Conservation (phyloP, 106 monocot species). For the Phalaenopsis aphrodite region DNA sequence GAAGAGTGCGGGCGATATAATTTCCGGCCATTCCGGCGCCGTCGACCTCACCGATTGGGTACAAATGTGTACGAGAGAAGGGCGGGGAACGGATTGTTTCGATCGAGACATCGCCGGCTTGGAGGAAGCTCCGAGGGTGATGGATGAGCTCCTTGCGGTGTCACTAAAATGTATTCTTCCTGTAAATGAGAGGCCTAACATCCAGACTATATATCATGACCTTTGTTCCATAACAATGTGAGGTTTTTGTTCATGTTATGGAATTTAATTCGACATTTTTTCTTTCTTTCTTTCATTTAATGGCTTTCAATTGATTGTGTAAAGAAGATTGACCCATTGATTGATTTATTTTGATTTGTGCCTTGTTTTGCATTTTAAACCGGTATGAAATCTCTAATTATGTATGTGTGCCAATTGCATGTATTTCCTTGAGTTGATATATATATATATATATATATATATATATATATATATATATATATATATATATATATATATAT, state of each 20-base stretch:
- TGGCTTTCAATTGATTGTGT: conserved; percentile 31
- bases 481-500: too few species aligned
- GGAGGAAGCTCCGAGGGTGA: conserved; percentile 61
- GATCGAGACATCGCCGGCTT: conserved; percentile 68
- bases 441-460: too few species aligned
- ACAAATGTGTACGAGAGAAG: conserved; percentile 67
- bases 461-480: too few species aligned
- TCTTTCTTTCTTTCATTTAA: conserved; percentile 9
- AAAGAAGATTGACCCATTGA: conserved; percentile 45
- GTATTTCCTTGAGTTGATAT: too few species aligned
- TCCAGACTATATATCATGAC: conserved; percentile 65
- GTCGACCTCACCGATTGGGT: conserved; percentile 95
- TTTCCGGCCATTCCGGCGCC: conserved; percentile 73
- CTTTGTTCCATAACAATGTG: conserved; percentile 68
- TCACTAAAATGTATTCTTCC: conserved; percentile 81
- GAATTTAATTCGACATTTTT: conserved; percentile 7
- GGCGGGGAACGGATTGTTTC: conserved; percentile 69
- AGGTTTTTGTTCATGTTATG: conserved; percentile 23
- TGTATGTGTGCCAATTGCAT: too few species aligned
- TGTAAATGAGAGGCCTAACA: conserved; percentile 88
- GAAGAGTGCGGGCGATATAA: conserved; percentile 83
- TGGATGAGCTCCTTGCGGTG: conserved; percentile 65
- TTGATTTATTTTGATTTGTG: conserved; percentile 30
- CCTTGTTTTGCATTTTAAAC: neutral
- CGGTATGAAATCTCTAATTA: too few species aligned